These are phyloP conservation scores for Lathyrus tuberosus DNA, from an alignment of 306 rosid genomes.

Conservation along the genomic window DNA sequence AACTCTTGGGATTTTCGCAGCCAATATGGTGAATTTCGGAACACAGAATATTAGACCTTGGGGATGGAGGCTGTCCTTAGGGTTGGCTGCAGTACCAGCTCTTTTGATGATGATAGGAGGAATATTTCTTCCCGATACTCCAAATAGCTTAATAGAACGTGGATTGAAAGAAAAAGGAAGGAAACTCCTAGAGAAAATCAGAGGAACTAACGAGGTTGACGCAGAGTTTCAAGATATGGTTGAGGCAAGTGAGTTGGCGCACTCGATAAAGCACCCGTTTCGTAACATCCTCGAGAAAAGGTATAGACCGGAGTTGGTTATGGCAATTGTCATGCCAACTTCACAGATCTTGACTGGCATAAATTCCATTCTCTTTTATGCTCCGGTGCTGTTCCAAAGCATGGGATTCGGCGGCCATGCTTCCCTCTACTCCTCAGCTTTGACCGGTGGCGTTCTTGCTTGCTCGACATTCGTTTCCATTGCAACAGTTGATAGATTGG, in stretches of 20 bases:
- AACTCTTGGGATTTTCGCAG: slow-evolving; percentile 81
- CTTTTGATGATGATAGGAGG: slow-evolving; percentile 80
- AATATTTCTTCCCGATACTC: slow-evolving; percentile 83
- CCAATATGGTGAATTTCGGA: slow-evolving; percentile 88
- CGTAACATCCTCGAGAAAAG: slow-evolving; percentile 67
- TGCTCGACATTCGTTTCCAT: slow-evolving; percentile 78
- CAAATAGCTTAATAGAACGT: slow-evolving; percentile 80
- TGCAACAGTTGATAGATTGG: slow-evolving; percentile 76
- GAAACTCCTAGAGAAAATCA: slow-evolving; percentile 59
- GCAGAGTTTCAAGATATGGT: slow-evolving; percentile 86
- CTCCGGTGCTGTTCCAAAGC: slow-evolving; percentile 82
- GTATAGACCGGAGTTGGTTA: slow-evolving; percentile 76
- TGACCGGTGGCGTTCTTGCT: slow-evolving; percentile 88
- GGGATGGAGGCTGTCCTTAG: slow-evolving; percentile 96
- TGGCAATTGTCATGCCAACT: slow-evolving; percentile 86
- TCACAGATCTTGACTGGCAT: slow-evolving; percentile 92
- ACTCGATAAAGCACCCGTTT: slow-evolving; percentile 68
- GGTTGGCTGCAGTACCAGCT: slow-evolving; percentile 82
- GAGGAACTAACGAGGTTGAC: slow-evolving; percentile 74
- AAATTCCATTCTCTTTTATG: slow-evolving; percentile 86
- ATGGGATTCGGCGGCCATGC: slow-evolving; percentile 87
- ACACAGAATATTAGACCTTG: slow-evolving; percentile 74
- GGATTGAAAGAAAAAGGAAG: slow-evolving; percentile 67
- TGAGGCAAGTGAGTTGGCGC: slow-evolving; percentile 79
- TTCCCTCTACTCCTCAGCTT: slow-evolving; percentile 80